Base-by-base conservation (phyloP, 2,329 filamentous ascomycete species). In the Pestalotiopsis sp. region DNA sequence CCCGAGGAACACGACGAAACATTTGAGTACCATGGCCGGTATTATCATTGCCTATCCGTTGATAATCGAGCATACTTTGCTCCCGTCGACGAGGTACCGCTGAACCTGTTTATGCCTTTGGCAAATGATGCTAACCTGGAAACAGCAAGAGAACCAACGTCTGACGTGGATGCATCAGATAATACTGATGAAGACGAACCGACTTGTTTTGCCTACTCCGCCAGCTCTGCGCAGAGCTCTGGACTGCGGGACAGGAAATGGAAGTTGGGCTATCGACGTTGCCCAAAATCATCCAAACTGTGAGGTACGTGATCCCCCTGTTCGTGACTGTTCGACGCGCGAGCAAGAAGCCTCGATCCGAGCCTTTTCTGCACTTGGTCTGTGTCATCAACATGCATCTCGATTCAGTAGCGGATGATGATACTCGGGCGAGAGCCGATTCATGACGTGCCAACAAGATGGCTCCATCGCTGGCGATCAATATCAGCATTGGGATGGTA, bases 161-260 rank as follows among this genome's bases (percentile, higher is more conserved):
- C 84, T 93, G 69, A 86, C 89, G 67, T 80, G 87, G 68, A 86
- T 91, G 79, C 90, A 94, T 76, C 81, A 82, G 58, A 84, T 92
- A 23, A 86, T 94, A 71, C 85, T 83, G 70, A 85, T 81, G 72
- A 82, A 92, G 90, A 94, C 71, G 82, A 86, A 69, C 85, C 89
- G 72, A n/a, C 82, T 92, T 31, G 87, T 94, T 74, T 93, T 94
- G 70, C 91, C 92, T n/a, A 90, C 90, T n/a, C 27, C 52, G 63
- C 80, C 78, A 59, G 81, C 84, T 36, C 86, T 87, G 27, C 81
- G 82, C 72, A 86, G 86, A 74, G 85, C 94, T 57, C 83, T 94
- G 36, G 92, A 94, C 69, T 94, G 91, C 73, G 92, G 92, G 0
- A 92, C 89, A 78, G 92, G 92, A 56, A 85, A 89, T n/a, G 91